Conservation (phyloP, 352 stramenopile genomes). For the Achlya hypogyna region DNA sequence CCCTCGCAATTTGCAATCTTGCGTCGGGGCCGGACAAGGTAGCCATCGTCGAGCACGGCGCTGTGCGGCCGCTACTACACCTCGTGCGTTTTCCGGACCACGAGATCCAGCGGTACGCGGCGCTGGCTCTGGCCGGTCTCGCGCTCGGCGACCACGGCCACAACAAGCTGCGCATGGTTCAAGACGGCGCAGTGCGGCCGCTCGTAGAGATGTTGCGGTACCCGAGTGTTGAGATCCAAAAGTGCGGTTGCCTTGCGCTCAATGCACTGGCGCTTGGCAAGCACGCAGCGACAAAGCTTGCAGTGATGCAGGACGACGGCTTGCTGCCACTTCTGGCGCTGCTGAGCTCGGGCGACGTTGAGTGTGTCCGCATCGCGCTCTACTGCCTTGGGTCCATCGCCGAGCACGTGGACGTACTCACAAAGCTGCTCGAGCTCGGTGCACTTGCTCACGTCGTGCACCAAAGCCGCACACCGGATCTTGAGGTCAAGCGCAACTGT, state of each 20-base stretch:
- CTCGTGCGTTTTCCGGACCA: slow-evolving; percentile 91
- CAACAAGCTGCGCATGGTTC: slow-evolving; percentile 89
- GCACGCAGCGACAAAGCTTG: slow-evolving; percentile 78
- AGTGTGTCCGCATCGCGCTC: slow-evolving; percentile 83
- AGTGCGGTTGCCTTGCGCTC: slow-evolving; percentile 87
- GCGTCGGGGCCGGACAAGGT: slow-evolving; percentile 73
- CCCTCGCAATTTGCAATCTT: slow-evolving; percentile 93
- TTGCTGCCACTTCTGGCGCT: slow-evolving; percentile 84
- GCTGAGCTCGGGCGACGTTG: slow-evolving; percentile 76
- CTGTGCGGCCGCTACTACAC: slow-evolving; percentile 89
- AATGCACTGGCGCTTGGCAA: slow-evolving; percentile 87
- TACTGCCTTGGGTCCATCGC: slow-evolving; percentile 91
- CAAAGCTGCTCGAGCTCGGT: slow-evolving; percentile 86
- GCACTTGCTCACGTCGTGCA: slow-evolving; percentile 74
- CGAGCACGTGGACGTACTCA: slow-evolving; percentile 87
- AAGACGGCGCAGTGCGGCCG: slow-evolving; percentile 87
- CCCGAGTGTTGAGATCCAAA: slow-evolving; percentile 89
- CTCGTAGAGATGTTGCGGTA: slow-evolving; percentile 91
- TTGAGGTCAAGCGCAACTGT: slow-evolving; percentile 87
- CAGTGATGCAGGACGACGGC: slow-evolving; percentile 84
- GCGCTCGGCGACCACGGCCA: slow-evolving; percentile 86
- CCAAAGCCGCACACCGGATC: slow-evolving; percentile 73
- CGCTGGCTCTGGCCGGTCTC: slow-evolving; percentile 86
- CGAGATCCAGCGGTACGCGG: slow-evolving; percentile 93
- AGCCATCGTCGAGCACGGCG: slow-evolving; percentile 86